Evolutionary conservation across 768 basidiomycete species (phyloP), one percentile per base, ranked within the genome.

Genomic region (Leccinum barrowsii): DNA sequence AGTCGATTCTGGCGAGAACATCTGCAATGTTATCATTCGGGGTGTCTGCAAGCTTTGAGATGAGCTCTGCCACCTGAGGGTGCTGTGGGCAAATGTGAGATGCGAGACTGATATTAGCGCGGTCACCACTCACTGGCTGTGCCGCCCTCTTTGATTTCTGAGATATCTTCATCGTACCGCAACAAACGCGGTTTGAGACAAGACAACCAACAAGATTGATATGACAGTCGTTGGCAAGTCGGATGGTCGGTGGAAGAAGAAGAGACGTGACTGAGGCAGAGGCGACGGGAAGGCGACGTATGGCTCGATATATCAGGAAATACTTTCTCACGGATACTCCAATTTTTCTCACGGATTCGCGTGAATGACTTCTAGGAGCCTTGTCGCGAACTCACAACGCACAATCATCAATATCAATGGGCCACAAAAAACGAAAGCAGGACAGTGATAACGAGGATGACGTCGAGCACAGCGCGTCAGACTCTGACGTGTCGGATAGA

Each of bases 151-250:
- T 92, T 51, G 89, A 84, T 79, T 89, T 89, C 74, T 87, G 87
- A 67, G 85, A 80, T 76, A 94, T 92, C 84, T 89, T 92, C 92
- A 94, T 94, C 67, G 61, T 75, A 81, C 82, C 82, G 77, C 78
- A 80, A 79, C 74, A 60, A 74, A 65, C 75, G 78, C 80, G 76
- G 70, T 56, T 52, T 64, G 50, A 58, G 59, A 34, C 37, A 32
- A 22, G 55, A 49, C 48, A 50, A 30, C 50, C 60, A 32, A 63
- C 70, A 59, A 54, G 22, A 48, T 30, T 51, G 24, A 52, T 21
- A 28, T 4, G 30, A 48, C 42, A 21, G 15, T 56, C 21, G 12
- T 54, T 53, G 56, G 59, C 34, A 52, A 54, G 47, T 51, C 50
- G 24, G 51, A 24, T 59, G 56, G 49, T 52, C 44, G 59, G 57